Evolutionary conservation across 495 filamentous ascomycete species (phyloP).

Genomic region (Penicillium atrosanguineum): DNA sequence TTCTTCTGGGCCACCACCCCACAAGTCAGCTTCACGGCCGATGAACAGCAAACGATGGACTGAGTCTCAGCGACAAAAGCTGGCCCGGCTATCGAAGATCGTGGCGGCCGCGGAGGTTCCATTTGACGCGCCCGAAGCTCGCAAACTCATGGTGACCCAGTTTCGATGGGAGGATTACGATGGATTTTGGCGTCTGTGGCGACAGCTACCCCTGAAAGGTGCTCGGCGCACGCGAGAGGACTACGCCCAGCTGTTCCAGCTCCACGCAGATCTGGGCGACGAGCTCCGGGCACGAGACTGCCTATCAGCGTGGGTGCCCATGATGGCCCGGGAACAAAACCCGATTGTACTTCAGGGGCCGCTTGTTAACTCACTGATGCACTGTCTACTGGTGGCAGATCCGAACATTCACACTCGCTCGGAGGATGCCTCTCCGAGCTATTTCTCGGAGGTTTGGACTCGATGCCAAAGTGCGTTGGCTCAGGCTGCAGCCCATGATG

Average conservation of each 20-base stretch:
- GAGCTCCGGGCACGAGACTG: constrained; percentile 45
- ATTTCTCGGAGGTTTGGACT: constrained; percentile 29
- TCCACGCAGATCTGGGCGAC: constrained; percentile 48
- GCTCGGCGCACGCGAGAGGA: constrained; percentile 50
- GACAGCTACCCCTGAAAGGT: constrained; percentile 48
- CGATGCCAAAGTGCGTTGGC: constrained; percentile 27
- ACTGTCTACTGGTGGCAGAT: constrained; percentile 54
- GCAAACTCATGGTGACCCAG: constrained; percentile 46
- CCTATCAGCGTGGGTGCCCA: constrained; percentile 49
- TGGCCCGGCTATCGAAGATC: constrained; percentile 27
- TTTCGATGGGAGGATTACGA: constrained; percentile 45
- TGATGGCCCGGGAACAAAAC: constrained; percentile 59
- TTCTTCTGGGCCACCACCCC: neutral
- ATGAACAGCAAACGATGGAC: constrained; percentile 7
- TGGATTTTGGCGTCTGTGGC: constrained; percentile 62
- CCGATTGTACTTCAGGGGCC: constrained; percentile 43
- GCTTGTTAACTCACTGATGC: constrained; percentile 40
- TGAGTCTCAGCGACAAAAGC: constrained; percentile 14
- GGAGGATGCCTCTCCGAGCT: constrained; percentile 16
- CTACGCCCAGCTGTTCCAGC: constrained; percentile 55
- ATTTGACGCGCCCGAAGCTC: constrained; percentile 46
- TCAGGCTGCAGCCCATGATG: neutral
- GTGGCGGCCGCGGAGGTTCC: constrained; percentile 35
- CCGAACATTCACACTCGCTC: constrained; percentile 36
- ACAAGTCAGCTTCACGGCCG: neutral